phyloP scores from a whole-genome alignment of 257 asterid genomes.

The Ehretia macrophylla region DNA sequence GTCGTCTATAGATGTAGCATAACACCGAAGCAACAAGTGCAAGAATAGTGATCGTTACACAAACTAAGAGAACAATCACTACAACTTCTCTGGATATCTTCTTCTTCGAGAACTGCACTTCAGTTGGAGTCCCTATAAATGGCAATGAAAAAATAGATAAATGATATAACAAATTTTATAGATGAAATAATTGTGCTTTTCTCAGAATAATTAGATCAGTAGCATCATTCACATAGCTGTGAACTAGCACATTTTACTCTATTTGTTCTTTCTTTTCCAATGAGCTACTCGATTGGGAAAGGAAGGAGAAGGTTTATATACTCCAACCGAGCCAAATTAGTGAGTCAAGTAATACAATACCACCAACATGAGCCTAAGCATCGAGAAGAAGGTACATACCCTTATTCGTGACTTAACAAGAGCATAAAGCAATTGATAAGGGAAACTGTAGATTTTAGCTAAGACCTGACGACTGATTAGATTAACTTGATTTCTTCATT shows the following conservation, averaged over 20 bases:
- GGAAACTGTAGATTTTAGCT: no score
- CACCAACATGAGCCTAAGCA: neutral
- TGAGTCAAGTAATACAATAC: neutral
- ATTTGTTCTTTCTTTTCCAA: neutral
- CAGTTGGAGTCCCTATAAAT: slow-evolving; percentile 44
- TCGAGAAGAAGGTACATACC: no score
- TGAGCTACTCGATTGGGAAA: neutral
- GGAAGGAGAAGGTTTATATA: neutral
- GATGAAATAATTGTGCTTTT: neutral
- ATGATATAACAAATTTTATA: neutral
- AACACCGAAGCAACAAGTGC: slow-evolving; percentile 44
- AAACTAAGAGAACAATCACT: slow-evolving; percentile 46
- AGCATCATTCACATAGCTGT: no score
- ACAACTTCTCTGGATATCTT: slow-evolving; percentile 38
- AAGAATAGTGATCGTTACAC: slow-evolving; percentile 46
- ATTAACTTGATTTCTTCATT: no score
- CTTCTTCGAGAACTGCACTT: slow-evolving; percentile 44
- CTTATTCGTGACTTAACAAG: no score
- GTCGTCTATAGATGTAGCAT: slow-evolving; percentile 45
- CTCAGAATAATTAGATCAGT: neutral
- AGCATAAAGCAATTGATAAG: no score
- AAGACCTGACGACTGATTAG: no score
- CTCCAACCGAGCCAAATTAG: no score
- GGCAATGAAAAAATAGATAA: slow-evolving; percentile 2
- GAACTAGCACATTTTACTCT: no score